Conservation (phyloP, 1,284 basidiomycete genomes). For the Ceratobasidium sp. region DNA sequence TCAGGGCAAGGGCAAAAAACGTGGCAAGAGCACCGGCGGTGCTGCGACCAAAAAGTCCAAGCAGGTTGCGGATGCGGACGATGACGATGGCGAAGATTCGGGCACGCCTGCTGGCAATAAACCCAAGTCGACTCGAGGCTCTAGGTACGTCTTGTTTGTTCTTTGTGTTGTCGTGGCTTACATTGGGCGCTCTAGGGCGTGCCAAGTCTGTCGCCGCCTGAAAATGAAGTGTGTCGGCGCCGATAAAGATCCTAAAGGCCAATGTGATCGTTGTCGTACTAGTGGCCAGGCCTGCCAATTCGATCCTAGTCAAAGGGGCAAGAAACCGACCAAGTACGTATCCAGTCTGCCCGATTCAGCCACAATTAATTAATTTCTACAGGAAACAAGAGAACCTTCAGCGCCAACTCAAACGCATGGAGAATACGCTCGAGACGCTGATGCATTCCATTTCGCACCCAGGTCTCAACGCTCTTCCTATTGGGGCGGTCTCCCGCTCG, state of each 20-base stretch:
- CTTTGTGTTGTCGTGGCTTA: slow-evolving; percentile 17
- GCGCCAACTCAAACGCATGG: slow-evolving; percentile 90
- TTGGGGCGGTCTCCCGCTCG: slow-evolving; percentile 80
- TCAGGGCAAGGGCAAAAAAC: slow-evolving; percentile 16
- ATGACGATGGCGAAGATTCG: slow-evolving; percentile 48
- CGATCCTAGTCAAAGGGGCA: slow-evolving; percentile 92
- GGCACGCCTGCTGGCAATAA: slow-evolving; percentile 61
- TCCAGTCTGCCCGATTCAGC: slow-evolving; percentile 36
- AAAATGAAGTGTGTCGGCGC: slow-evolving; percentile 99
- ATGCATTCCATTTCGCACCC: slow-evolving; percentile 83
- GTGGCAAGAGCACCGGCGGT: slow-evolving; percentile 57
- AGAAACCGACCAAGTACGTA: slow-evolving; percentile 82
- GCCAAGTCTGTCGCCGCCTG: slow-evolving; percentile 91
- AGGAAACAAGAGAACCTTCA: slow-evolving; percentile 89
- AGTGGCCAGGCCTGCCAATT: slow-evolving; percentile 69
- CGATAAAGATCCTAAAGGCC: slow-evolving; percentile 90
- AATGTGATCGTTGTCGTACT: slow-evolving; percentile 60
- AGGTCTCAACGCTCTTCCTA: slow-evolving; percentile 60
- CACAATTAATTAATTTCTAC: slow-evolving; percentile 49
- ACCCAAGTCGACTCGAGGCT: slow-evolving; percentile 84
- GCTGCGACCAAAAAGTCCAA: slow-evolving; percentile 58
- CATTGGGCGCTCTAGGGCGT: slow-evolving; percentile 64
- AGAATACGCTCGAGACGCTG: slow-evolving; percentile 87
- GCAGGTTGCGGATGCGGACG: slow-evolving; percentile 64
- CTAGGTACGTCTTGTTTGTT: slow-evolving; percentile 62